Base-by-base conservation (phyloP, 495 filamentous ascomycete species). In the Penicillium coprophilum region DNA sequence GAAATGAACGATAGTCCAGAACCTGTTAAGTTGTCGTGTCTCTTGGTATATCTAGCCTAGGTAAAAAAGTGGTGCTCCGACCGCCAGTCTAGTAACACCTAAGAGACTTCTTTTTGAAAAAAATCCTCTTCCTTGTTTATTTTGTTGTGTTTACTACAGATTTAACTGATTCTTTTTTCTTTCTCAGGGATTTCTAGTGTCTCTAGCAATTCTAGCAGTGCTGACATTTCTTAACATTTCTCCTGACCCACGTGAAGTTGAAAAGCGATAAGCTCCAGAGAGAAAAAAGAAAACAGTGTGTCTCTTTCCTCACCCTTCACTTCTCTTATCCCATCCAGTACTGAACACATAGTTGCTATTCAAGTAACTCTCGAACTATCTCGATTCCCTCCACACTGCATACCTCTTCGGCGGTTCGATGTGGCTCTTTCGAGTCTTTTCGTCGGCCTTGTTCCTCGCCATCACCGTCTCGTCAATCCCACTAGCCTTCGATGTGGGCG, bases 401-500 rank as follows among this genome's bases (percentile, higher is more conserved):
- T 55, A 32, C 30, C 38, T 48, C 48, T 39, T 20, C 41, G 44
- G 36, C 59, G 32, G 55, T 64, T 67, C 63, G 64, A 82, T 87
- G 87, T 89, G 86, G 87, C 77, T 90, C 70, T 80, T 90, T 69
- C 83, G 84, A 63, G 78, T 85, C 64, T 70, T 87, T 61, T 89
- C 86, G 66, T 87, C 86, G 71, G 80, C 85, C 68, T 71, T 89
- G 73, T 96, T 96, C 76, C 83, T 98, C 60, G 78, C 87, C 71
- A 86, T 87, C 71, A 91, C 93, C 69, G 85, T 98, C 67, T 85
- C 96, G 63, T 94, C 90, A 49, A 90, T 97, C 71, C 94, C 94
- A 55, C 84, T 98, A 53, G 87, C 94, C 59, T 98, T 97, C 73
- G 94, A 98, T 79, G 92, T 98, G 65, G 94, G 94, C 68, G 94